Evolutionary conservation across 306 rosid species (phyloP).

Genomic region (Begonia fuchsioides): DNA sequence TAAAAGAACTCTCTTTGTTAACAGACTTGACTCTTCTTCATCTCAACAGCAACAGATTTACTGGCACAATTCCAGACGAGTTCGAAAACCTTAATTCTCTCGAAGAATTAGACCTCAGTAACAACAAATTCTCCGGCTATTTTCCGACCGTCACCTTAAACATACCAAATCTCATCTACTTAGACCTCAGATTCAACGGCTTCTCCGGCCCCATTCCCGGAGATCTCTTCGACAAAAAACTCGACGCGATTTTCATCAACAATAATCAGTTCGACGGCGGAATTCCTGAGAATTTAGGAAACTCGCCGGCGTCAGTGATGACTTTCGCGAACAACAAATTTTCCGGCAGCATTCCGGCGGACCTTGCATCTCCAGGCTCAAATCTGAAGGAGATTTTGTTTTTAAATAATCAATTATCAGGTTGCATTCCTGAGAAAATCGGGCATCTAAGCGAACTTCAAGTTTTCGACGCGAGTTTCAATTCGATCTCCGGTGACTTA

Average conservation of each 20-base stretch:
- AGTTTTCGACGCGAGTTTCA: constrained; percentile 68
- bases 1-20: constrained; percentile 62
- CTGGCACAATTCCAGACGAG: constrained; percentile 46
- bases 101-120: constrained; percentile 72
- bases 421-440: constrained; percentile 79
- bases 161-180: constrained; percentile 62
- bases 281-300: constrained; percentile 60
- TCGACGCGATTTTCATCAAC: constrained; percentile 87
- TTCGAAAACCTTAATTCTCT: constrained; percentile 38
- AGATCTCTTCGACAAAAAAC: constrained; percentile 53
- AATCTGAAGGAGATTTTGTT: constrained; percentile 67
- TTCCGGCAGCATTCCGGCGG: constrained; percentile 53
- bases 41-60: constrained; percentile 35
- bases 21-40: constrained; percentile 25
- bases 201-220: constrained; percentile 62
- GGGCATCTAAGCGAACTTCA: constrained; percentile 65
- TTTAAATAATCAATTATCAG: constrained; percentile 60
- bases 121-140: constrained; percentile 49
- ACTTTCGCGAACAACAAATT: constrained; percentile 70
- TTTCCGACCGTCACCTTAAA: constrained; percentile 38
- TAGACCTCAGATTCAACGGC: constrained; percentile 76
- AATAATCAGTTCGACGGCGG: constrained; percentile 75
- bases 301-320: constrained; percentile 85
- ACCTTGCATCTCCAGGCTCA: constrained; percentile 52
- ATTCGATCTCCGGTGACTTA: constrained; percentile 56